Percentiles rank a stretch among this genome's conserved stretches.
Conservation (phyloP, 345 rosid genomes). For the Eucalyptus curtisii region DNA sequence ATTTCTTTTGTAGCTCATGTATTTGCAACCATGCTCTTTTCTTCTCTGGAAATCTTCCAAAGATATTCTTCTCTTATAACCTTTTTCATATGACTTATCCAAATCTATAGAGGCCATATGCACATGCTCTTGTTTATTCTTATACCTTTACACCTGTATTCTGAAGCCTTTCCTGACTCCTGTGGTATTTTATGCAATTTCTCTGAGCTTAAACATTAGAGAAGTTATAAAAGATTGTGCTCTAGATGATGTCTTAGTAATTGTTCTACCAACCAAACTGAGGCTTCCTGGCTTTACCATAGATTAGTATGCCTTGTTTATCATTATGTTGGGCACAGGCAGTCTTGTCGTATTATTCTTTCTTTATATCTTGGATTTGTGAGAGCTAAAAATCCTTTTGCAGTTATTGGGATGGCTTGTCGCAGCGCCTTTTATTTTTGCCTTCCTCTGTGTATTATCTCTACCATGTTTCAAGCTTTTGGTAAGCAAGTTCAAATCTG, state of each 20-base stretch:
- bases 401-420: constrained; percentile 76
- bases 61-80: not conserved
- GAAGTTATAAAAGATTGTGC: not conserved
- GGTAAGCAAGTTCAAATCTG: constrained; percentile 36
- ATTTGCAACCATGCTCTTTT: not conserved
- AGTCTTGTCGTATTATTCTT: not conserved
- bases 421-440: constrained; percentile 43
- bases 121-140: not conserved
- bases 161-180: not conserved
- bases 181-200: not conserved
- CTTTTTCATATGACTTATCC: not conserved
- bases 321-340: not conserved
- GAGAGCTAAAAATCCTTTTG: not conserved
- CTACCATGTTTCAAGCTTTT: constrained; percentile 50
- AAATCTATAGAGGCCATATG: not conserved
- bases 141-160: not conserved
- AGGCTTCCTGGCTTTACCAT: not conserved
- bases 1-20: not conserved
- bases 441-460: constrained; percentile 22
- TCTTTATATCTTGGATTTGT: not conserved
- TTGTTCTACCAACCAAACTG: not conserved
- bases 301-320: not conserved
- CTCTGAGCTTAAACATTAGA: not conserved
- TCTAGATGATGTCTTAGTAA: not conserved
- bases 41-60: not conserved